Base-by-base conservation (phyloP, 768 basidiomycete species). In the Hericium coralloides region DNA sequence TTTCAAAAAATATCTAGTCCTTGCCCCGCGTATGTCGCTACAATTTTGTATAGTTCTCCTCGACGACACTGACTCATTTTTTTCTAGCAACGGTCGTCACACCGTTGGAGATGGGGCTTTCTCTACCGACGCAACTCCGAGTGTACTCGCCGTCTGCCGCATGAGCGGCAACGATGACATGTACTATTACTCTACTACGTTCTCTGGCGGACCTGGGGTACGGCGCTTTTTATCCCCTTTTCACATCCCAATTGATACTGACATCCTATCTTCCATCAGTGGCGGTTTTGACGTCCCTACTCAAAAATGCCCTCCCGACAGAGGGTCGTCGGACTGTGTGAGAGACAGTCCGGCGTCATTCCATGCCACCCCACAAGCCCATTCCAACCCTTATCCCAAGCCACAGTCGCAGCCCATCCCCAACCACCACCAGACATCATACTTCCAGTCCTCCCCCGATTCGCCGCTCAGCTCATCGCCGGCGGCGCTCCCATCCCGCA, bases 21-120 rank as follows among this genome's bases (percentile, higher is more conserved):
- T 83, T 79, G 89, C 91, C 91, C 91, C 91, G 79, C 88, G 90
- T 93, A 80, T 54, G 84, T 74, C 49, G 45, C 47, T 9, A 9
- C 7, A 0, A 47, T 39, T 53, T 38, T 14, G 9, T 22, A 17
- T 31, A 37, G 20, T 41, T 50, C 18, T 15, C 43, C 38, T 49
- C 26, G 12, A 56, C 57, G 52, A 26, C n/a, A 22, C 17, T 12
- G 31, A 52, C 15, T 26, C 37, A 12, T 53, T 41, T 38, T 22
- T 52, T 74, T 64, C 39, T 70, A 93, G 91, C 91, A 92, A 92
- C 90, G 91, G 89, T 75, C 83, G 89, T 89, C 86, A 84, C 76
- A 80, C 86, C 90, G 91, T 92, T 93, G 91, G 90, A 75, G 91
- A 93, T 92, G 91, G 91, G 91, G 91, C 91, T 83, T 78, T 77